Conservation (phyloP, 2,329 filamentous ascomycete genomes). For the Pseudogymnoascus sp. region DNA sequence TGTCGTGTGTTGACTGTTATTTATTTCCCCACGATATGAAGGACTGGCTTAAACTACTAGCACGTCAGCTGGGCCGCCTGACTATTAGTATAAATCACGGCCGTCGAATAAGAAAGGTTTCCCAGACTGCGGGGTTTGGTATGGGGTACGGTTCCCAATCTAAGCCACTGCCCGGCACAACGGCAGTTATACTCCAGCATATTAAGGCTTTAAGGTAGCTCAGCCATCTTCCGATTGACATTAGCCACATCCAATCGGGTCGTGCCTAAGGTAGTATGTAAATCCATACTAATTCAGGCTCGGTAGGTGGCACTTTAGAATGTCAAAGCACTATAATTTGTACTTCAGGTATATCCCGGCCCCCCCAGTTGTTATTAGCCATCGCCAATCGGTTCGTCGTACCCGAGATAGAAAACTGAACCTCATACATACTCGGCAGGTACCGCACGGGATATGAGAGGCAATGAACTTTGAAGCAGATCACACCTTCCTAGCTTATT, state of each 20-base stretch:
- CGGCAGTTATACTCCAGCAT: not conserved
- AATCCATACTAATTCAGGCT: not conserved
- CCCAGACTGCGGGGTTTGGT: not conserved
- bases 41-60: not conserved
- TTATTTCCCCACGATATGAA: conserved; percentile 1
- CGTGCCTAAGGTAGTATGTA: not conserved
- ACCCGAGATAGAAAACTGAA: not conserved
- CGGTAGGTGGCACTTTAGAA: not conserved
- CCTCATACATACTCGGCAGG: not conserved
- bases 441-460: not conserved
- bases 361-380: not conserved
- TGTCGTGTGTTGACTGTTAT: not conserved
- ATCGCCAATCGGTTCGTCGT: not conserved
- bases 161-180: not conserved
- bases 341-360: not conserved
- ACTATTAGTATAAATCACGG: not conserved
- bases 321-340: not conserved
- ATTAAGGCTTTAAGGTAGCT: not conserved
- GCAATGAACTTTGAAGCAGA: not conserved
- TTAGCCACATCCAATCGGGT: not conserved
- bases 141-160: not conserved
- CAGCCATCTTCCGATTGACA: not conserved
- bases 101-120: not conserved
- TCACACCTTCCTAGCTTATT: not conserved
- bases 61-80: not conserved